Percentiles rank a stretch among this genome's conserved stretches.
These are phyloP conservation scores for Tylopilus orsonianus DNA, from an alignment of 1,284 basidiomycete species.

Conservation along the genomic window DNA sequence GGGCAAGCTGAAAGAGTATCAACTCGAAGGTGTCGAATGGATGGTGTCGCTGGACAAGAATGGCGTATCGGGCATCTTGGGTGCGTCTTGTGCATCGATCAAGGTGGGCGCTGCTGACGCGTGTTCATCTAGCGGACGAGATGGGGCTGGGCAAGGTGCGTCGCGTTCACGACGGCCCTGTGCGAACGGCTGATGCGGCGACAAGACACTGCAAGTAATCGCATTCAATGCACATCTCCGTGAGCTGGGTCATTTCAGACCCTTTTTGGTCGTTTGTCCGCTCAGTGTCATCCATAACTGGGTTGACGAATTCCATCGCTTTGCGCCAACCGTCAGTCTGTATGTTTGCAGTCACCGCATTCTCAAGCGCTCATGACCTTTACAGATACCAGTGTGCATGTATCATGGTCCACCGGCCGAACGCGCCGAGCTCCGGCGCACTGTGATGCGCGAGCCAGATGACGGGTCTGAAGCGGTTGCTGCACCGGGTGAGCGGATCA, in stretches of 20 bases:
- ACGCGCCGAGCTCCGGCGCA: slow-evolving; percentile 72
- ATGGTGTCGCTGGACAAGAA: slow-evolving; percentile 93
- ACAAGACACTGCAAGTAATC: slow-evolving; percentile 89
- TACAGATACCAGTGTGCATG: slow-evolving; percentile 80
- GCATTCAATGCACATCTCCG: slow-evolving; percentile 90
- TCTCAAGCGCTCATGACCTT: not conserved
- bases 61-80: slow-evolving; percentile 92
- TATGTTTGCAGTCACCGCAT: not conserved
- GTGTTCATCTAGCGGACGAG: slow-evolving; percentile 70
- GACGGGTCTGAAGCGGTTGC: slow-evolving; percentile 23
- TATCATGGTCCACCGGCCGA: slow-evolving; percentile 86
- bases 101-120: not conserved
- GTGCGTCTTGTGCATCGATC: slow-evolving; percentile 38
- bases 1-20: slow-evolving; percentile 84
- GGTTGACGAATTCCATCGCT: slow-evolving; percentile 84
- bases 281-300: slow-evolving; percentile 93
- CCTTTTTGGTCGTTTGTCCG: slow-evolving; percentile 90
- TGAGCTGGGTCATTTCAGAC: slow-evolving; percentile 70
- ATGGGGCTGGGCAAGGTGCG: slow-evolving; percentile 90
- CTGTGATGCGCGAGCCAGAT: slow-evolving; percentile 45
- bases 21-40: slow-evolving; percentile 95
- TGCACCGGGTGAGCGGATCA: slow-evolving; percentile 24
- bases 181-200: not conserved
- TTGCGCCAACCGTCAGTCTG: slow-evolving; percentile 66
- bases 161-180: not conserved